Base-by-base conservation (phyloP, 2,329 filamentous ascomycete genomes). In the Cytospora chrysosperma region DNA sequence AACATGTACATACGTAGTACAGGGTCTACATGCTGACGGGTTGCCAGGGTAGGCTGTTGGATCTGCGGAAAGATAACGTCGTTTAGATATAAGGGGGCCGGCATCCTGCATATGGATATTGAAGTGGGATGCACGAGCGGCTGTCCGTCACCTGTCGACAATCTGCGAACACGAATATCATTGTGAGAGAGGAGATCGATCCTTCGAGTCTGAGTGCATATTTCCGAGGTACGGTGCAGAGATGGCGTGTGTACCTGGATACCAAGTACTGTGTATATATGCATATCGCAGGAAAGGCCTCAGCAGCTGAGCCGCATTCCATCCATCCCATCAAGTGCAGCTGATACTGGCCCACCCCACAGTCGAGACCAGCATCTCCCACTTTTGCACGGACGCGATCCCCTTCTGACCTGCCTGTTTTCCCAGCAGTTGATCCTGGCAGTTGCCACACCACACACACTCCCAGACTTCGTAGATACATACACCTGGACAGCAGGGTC, bases 41-140 rank as follows among this genome's bases (percentile, higher is more conserved):
- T 40, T 19, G n/a, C 37, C 4, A 19, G 8, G 19, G 37, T 49
- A 53, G 50, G 12, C 26, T 52, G 50, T 15, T n/a, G 50, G 28
- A 54, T 59, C 43, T 60, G 50, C 55, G 50, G 40, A 63, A 34
- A 60, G 61, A 60, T 63, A 63, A 60, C 56, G 51, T 37, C 43
- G 24, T 40, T 19, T 54, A 43, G 4, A 60, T 54, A 60, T n/a
- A 59, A 24, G 47, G 49, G 28, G 40, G 49, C 12, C 49, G 58
- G 34, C 50, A 27, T 24, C 57, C 30, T 53, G 58, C 58, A 60
- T 43, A 47, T 24, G 43, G 40, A 47, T 24, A 47, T 47, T 47
- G 43, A 10, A 24, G n/a, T 47, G 43, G 43, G 43, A 47, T 47
- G n/a, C 43, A 47, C 21, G 5, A 19, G 43, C n/a, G 43, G n/a